phyloP scores from a whole-genome alignment of 352 stramenopile species.

The Aphanomyces stellatus region DNA sequence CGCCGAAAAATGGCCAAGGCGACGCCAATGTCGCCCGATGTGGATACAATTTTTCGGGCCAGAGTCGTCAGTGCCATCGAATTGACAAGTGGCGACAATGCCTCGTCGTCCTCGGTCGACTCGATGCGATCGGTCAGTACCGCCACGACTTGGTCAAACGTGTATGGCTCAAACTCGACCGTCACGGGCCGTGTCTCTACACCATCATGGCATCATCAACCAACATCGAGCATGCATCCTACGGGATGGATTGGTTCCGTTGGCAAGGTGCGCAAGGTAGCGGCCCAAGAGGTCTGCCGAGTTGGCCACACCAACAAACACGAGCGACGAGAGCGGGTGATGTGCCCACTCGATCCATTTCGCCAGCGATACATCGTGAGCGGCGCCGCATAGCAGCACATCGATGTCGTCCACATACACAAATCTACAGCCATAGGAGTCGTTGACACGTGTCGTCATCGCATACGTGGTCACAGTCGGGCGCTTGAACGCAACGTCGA shows the following conservation, averaged over 20 bases:
- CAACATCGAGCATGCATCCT: background rate
- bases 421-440: conserved; percentile 24
- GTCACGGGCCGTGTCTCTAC: background rate
- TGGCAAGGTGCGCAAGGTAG: too few species aligned
- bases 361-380: conserved; percentile 53
- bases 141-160: too few species aligned
- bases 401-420: conserved; percentile 79
- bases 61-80: too few species aligned
- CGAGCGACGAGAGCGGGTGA: conserved; percentile 41
- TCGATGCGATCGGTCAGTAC: too few species aligned
- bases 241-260: too few species aligned
- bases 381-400: conserved; percentile 49
- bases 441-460: background rate
- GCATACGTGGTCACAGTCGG: conserved; percentile 39
- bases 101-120: too few species aligned
- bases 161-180: too few species aligned
- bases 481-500: conserved; percentile 41
- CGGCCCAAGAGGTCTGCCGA: too few species aligned
- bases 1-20: too few species aligned
- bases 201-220: background rate
- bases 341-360: conserved; percentile 70
- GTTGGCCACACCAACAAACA: conserved; percentile 73
- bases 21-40: too few species aligned
- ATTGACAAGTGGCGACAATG: too few species aligned
- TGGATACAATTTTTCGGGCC: too few species aligned